Evolutionary conservation across 192 early-diverging fungal species (phyloP).

Genomic region (Phlyctochytrium arcticum): DNA sequence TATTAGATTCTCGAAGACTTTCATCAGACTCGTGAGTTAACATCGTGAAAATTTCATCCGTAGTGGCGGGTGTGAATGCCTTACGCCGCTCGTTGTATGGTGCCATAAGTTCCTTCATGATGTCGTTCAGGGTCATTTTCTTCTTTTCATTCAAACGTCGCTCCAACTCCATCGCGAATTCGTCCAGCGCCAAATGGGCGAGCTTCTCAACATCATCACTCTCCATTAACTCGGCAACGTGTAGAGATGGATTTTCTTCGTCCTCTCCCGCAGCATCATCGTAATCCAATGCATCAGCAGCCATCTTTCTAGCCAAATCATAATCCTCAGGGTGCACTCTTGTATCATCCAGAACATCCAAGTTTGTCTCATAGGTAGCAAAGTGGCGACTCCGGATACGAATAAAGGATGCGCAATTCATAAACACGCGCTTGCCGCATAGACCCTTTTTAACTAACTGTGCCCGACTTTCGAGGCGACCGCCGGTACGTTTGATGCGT

Average conservation of each 20-base stretch:
- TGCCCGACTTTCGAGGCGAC: conserved; percentile 60
- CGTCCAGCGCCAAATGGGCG: conserved; percentile 81
- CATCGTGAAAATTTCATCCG: conserved; percentile 73
- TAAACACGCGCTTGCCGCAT: conserved; percentile 68
- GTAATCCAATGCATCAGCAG: conserved; percentile 88
- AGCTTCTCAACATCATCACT: conserved; percentile 64
- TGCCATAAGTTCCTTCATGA: conserved; percentile 81
- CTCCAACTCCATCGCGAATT: conserved; percentile 84
- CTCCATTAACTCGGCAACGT: conserved; percentile 77
- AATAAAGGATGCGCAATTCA: conserved; percentile 92
- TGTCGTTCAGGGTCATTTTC: conserved; percentile 69
- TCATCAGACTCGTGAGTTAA: conserved; percentile 77
- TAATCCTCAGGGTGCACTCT: conserved; percentile 96
- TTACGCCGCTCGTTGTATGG: conserved; percentile 74
- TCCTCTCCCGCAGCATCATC: conserved; percentile 58
- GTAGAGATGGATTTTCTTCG: conserved; percentile 67
- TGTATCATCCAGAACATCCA: conserved; percentile 88
- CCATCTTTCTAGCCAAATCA: conserved; percentile 93
- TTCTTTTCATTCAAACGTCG: conserved; percentile 72
- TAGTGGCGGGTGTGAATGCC: conserved; percentile 51
- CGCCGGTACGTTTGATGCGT: conserved; percentile 44
- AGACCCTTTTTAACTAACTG: conserved; percentile 67
- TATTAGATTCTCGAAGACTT: conserved; percentile 58
- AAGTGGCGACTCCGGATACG: conserved; percentile 65
- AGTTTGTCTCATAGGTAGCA: conserved; percentile 30